Evolutionary conservation across 1,284 basidiomycete genomes (phyloP).

Genomic region (Rhodotorula sp.): DNA sequence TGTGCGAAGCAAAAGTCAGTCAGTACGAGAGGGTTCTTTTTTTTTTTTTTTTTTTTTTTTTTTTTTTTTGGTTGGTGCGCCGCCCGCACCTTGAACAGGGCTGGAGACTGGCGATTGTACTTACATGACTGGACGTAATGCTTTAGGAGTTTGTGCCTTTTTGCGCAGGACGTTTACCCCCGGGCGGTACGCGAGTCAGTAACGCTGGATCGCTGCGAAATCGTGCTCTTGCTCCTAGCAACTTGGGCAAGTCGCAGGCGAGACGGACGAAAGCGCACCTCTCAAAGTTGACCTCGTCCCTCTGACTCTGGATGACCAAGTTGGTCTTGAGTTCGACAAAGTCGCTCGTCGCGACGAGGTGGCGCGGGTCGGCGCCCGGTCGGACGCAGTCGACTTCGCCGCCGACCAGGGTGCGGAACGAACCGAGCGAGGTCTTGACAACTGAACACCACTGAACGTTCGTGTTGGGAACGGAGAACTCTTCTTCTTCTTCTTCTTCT

Average conservation of each 20-base stretch:
- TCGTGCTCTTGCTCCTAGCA: no score
- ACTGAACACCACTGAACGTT: conserved; percentile 96
- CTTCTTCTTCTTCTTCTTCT: not conserved
- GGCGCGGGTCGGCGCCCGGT: conserved; percentile 15
- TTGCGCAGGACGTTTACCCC: no score
- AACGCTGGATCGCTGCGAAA: no score
- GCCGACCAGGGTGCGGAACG: conserved; percentile 77
- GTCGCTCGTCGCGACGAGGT: conserved; percentile 35
- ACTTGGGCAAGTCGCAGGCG: not conserved
- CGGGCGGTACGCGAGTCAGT: no score
- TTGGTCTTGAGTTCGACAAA: conserved; percentile 95
- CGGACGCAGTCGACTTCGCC: conserved; percentile 85
- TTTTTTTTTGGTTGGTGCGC: no score
- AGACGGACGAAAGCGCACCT: conserved; percentile 56
- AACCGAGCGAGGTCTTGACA: conserved; percentile 81
- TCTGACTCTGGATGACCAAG: conserved; percentile 64
- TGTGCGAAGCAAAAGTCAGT: no score
- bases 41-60: no score
- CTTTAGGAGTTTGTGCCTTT: conserved; percentile 73
- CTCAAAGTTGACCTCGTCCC: conserved; percentile 75
- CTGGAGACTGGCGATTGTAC: conserved; percentile 22
- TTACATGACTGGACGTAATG: conserved; percentile 94
- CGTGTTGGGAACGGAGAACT: conserved; percentile 82
- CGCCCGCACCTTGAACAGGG: no score
- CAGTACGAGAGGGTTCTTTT: no score